Evolutionary conservation across 345 rosid genomes (phyloP).

Genomic region (Hevea brasiliensis): DNA sequence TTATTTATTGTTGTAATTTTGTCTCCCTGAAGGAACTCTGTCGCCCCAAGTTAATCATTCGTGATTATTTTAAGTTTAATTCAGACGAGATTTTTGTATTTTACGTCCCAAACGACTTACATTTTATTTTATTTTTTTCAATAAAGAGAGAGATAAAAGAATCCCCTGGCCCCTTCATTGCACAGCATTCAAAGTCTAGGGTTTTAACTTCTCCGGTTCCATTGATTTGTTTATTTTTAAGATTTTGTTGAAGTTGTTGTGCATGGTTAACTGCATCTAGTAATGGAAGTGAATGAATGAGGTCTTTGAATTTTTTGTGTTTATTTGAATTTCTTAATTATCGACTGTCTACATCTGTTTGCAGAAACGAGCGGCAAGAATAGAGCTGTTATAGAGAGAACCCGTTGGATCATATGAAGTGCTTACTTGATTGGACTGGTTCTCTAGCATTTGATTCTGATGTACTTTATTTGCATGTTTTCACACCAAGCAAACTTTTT

Average conservation of each 20-base stretch:
- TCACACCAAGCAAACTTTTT: constrained; percentile 6
- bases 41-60: too few relatives aligned
- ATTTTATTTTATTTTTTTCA: too few relatives aligned
- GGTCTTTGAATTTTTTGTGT: constrained; percentile 9
- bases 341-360: neutral
- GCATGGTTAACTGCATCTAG: too few relatives aligned
- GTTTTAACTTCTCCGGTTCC: neutral
- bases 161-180: neutral
- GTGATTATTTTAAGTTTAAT: too few relatives aligned
- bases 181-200: neutral
- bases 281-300: neutral
- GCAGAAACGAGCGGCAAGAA: neutral
- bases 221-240: neutral
- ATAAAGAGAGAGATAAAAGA: too few relatives aligned
- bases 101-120: too few relatives aligned
- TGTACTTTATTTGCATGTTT: constrained; percentile 26
- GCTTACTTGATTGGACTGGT: constrained; percentile 27
- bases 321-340: neutral
- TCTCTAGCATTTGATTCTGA: constrained; percentile 30
- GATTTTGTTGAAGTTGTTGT: neutral
- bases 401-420: constrained; percentile 36
- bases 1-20: neutral
- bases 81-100: too few relatives aligned
- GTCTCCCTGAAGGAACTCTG: too few relatives aligned
- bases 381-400: constrained; percentile 15